A percentile compares a stretch with the other conserved stretches of the same genome.
Conservation (phyloP, 1,284 basidiomycete genomes). For the Golubevia sp. region DNA sequence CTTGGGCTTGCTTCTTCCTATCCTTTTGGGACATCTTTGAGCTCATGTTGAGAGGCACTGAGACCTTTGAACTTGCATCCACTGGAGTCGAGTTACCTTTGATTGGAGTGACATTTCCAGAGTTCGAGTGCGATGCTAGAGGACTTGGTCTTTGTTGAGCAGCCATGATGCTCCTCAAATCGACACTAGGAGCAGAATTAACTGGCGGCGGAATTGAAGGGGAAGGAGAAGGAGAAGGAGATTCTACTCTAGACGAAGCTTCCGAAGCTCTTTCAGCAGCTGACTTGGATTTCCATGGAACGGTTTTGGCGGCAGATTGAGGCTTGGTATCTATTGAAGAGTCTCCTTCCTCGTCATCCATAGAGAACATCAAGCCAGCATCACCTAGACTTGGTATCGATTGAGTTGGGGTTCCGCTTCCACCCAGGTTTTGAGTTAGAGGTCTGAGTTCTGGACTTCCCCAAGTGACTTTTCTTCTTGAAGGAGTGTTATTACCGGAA, state of each 20-base stretch:
- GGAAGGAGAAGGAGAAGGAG: background rate
- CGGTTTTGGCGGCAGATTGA: background rate
- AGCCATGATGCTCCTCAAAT: conserved; percentile 48
- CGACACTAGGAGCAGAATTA: conserved; percentile 1
- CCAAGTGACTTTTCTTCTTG: conserved; percentile 14
- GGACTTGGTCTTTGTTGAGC: conserved; percentile 18
- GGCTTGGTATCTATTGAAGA: background rate
- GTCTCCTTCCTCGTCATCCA: conserved; percentile 37
- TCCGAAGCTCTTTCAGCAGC: conserved; percentile 19
- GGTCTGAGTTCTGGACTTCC: conserved; percentile 12
- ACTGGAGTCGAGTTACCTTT: background rate
- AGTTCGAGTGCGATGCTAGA: background rate
- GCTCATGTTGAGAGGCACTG: conserved; percentile 23
- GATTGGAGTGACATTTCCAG: conserved; percentile 3
- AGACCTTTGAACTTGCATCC: conserved; percentile 15
- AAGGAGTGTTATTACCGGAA: conserved; percentile 13
- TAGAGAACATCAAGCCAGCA: conserved; percentile 29
- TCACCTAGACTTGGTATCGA: conserved; percentile 12
- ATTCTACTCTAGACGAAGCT: background rate
- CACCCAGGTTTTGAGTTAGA: conserved; percentile 22
- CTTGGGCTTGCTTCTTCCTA: conserved; percentile 40
- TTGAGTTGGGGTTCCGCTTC: conserved; percentile 18
- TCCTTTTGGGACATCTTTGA: conserved; percentile 50
- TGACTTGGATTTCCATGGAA: conserved; percentile 32
- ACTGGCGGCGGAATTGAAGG: conserved; percentile 2